A percentile compares a stretch with the other conserved stretches of the same genome.
phyloP scores from a whole-genome alignment of 2,329 filamentous ascomycete genomes.

The Monosporascus cannonballus region DNA sequence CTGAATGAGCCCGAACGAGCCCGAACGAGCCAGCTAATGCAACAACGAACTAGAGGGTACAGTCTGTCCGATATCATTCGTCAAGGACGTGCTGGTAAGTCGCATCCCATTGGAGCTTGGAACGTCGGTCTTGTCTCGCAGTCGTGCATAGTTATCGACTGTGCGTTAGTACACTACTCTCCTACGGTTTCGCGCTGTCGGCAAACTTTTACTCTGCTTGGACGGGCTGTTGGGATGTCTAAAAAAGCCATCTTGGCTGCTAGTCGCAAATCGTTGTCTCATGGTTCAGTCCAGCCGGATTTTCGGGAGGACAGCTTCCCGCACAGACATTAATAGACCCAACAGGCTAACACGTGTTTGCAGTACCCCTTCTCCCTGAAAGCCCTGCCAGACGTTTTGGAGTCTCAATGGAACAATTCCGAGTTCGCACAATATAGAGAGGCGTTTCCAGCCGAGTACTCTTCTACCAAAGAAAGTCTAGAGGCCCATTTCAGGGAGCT shows the following conservation, averaged over 20 bases:
- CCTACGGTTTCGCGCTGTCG: neutral
- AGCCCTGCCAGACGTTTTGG: conserved; percentile 57
- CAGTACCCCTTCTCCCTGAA: conserved; percentile 74
- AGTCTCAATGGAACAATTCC: conserved; percentile 59
- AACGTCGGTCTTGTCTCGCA: neutral
- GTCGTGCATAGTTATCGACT: neutral
- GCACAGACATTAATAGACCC: neutral
- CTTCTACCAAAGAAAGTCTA: conserved; percentile 51
- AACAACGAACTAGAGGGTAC: conserved; percentile 60
- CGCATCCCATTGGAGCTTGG: conserved; percentile 9
- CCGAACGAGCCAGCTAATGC: conserved; percentile 35
- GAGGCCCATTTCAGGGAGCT: conserved; percentile 64
- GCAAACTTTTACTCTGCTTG: neutral
- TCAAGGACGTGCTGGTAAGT: conserved; percentile 76
- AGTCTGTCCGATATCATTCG: conserved; percentile 77
- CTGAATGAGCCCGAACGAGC: conserved; percentile 24
- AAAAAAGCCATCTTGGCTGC: neutral
- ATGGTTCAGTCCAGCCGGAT: neutral
- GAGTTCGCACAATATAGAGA: conserved; percentile 61
- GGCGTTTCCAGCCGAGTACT: conserved; percentile 63
- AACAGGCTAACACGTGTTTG: conserved; percentile 10
- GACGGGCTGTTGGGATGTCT: neutral
- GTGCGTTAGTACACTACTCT: neutral
- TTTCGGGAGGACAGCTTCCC: neutral
- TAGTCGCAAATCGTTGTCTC: neutral